phyloP scores from a whole-genome alignment of 2,329 filamentous ascomycete species.

The Scytalidium sp. region DNA sequence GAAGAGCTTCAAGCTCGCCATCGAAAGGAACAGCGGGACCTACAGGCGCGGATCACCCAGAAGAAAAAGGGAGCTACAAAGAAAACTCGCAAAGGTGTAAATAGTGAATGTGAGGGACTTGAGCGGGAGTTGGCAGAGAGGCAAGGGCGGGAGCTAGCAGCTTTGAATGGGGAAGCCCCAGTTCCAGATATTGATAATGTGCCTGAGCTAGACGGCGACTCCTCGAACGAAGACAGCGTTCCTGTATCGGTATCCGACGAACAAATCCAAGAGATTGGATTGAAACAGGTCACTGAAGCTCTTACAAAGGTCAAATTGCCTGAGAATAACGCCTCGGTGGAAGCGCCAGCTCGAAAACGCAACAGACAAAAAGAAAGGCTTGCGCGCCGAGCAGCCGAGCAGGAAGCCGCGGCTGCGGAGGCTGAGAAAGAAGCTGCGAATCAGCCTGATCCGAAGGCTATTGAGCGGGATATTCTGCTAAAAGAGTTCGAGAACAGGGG shows the following conservation, averaged over 20 bases:
- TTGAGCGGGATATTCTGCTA: slow-evolving; percentile 70
- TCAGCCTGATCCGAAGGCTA: slow-evolving; percentile 69
- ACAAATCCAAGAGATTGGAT: slow-evolving; percentile 5
- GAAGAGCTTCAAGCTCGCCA: slow-evolving; percentile 79
- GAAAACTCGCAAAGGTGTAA: slow-evolving; percentile 73
- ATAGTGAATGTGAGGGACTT: slow-evolving; percentile 70
- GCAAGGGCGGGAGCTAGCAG: slow-evolving; percentile 59
- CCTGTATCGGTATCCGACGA: background rate
- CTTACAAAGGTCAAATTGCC: slow-evolving; percentile 18
- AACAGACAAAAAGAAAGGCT: slow-evolving; percentile 91
- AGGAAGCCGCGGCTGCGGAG: slow-evolving; percentile 63
- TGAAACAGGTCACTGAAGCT: slow-evolving; percentile 14
- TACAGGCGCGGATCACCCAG: slow-evolving; percentile 81
- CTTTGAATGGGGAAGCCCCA: slow-evolving; percentile 29
- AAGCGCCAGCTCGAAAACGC: slow-evolving; percentile 56
- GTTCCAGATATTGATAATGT: slow-evolving; percentile 11
- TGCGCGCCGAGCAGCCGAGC: slow-evolving; percentile 83
- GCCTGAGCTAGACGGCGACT: slow-evolving; percentile 13
- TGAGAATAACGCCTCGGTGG: slow-evolving; percentile 15
- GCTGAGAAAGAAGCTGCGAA: slow-evolving; percentile 73
- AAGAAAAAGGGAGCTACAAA: slow-evolving; percentile 98
- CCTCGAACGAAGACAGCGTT: slow-evolving; percentile 5
- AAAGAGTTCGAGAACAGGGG: slow-evolving; percentile 59
- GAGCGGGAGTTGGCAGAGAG: slow-evolving; percentile 64
- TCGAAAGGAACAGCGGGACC: slow-evolving; percentile 82